Percentiles rank a stretch among this genome's conserved stretches.
Evolutionary conservation across 345 rosid species (phyloP).

Genomic region (Litchi chinensis): DNA sequence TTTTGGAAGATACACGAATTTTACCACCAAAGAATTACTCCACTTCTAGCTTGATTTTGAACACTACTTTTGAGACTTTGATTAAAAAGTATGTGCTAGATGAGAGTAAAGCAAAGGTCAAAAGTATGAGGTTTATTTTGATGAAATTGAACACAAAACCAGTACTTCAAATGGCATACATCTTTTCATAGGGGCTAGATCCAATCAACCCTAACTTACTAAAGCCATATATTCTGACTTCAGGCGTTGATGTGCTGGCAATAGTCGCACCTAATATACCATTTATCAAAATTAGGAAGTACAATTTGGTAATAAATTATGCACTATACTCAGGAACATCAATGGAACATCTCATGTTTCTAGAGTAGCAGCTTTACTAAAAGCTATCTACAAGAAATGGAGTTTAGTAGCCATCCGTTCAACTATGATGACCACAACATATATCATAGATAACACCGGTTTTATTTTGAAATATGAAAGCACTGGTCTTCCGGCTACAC

Average conservation of each 20-base stretch:
- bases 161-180: slow-evolving; percentile 56
- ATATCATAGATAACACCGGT: slow-evolving; percentile 33
- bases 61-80: slow-evolving; percentile 11
- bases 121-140: slow-evolving; percentile 27
- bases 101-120: slow-evolving; percentile 16
- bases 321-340: slow-evolving; percentile 42
- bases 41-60: slow-evolving; percentile 28
- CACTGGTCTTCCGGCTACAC: slow-evolving; percentile 25
- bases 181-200: slow-evolving; percentile 71
- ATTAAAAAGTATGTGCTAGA: slow-evolving; percentile 13
- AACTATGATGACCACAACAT: slow-evolving; percentile 51
- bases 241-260: no score
- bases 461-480: slow-evolving; percentile 20
- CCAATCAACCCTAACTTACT: slow-evolving; percentile 36
- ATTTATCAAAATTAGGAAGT: no score
- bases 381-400: slow-evolving; percentile 40
- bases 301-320: slow-evolving; percentile 38
- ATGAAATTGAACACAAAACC: slow-evolving; percentile 33
- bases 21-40: slow-evolving; percentile 15
- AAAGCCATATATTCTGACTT: slow-evolving; percentile 47
- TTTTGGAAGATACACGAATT: slow-evolving; percentile 11
- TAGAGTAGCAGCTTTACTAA: no score
- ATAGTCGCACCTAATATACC: no score
- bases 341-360: slow-evolving; percentile 59
- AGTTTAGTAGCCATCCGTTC: slow-evolving; percentile 47